These are phyloP conservation scores for Parmelia sp. DNA, from an alignment of 495 filamentous ascomycete species.

Conservation along the genomic window DNA sequence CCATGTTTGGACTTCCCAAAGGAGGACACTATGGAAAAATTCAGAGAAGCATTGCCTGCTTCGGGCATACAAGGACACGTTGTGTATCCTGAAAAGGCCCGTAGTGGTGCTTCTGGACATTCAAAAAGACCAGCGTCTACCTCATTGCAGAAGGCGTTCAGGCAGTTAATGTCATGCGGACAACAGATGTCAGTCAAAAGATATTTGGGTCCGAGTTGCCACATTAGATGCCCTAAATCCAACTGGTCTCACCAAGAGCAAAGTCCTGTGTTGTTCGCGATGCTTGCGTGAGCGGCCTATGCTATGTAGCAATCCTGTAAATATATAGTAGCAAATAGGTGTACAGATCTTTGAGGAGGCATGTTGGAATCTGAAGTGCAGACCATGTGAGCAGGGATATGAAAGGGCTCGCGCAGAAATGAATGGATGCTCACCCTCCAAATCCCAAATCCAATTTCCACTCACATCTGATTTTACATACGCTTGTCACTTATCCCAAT, in stretches of 20 bases:
- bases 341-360: too few species aligned
- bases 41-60: conserved; percentile 10
- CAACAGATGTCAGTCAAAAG: not conserved
- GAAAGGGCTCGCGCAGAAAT: not conserved
- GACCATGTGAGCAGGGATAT: not conserved
- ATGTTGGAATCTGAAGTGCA: not conserved
- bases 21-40: not conserved
- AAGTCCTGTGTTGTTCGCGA: not conserved
- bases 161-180: not conserved
- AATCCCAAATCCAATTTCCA: conserved; percentile 8
- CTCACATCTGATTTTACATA: conserved; percentile 2
- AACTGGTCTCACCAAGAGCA: not conserved
- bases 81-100: not conserved
- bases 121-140: not conserved
- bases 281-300: not conserved
- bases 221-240: not conserved
- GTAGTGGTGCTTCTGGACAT: conserved; percentile 1
- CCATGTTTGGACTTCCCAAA: not conserved
- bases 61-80: not conserved
- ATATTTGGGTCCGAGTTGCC: not conserved
- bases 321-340: not conserved
- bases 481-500: conserved; percentile 13
- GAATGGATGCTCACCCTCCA: not conserved
- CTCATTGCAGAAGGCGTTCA: not conserved
- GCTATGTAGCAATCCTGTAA: not conserved